phyloP scores from a whole-genome alignment of 129 eudicot species.

The Smallanthus sonchifolius region DNA sequence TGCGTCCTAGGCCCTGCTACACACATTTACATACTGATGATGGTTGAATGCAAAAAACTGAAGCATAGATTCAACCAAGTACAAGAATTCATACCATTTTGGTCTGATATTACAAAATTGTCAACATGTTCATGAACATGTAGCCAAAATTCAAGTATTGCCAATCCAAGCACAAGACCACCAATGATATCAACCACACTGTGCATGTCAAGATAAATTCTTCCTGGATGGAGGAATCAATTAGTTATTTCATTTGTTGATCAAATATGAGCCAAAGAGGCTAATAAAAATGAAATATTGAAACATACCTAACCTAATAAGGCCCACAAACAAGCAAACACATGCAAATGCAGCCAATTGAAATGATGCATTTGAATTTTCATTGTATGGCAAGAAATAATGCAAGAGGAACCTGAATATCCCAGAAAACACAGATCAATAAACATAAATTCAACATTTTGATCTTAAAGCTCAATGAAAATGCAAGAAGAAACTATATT shows the following conservation, averaged over 20 bases:
- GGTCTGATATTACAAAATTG: conserved; percentile 63
- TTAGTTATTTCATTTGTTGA: neutral
- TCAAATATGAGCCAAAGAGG: neutral
- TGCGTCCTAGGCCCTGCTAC: neutral
- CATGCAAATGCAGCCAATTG: conserved; percentile 36
- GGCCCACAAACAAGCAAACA: conserved; percentile 52
- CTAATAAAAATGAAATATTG: neutral
- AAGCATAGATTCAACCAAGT: neutral
- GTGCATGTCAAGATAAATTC: conserved; percentile 97
- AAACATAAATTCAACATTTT: too few species aligned
- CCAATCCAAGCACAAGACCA: conserved; percentile 77
- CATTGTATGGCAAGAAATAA: conserved; percentile 46
- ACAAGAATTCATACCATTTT: conserved; percentile 60
- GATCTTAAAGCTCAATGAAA: too few species aligned
- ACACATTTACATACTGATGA: neutral
- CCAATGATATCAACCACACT: conserved; percentile 72
- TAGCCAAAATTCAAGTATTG: conserved; percentile 77
- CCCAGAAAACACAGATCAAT: too few species aligned
- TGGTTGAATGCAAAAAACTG: neutral
- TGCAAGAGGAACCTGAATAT: conserved; percentile 72
- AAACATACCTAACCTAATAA: conserved; percentile 67
- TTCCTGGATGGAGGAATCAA: conserved; percentile 43
- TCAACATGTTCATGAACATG: conserved; percentile 55
- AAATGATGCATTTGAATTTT: conserved; percentile 24
- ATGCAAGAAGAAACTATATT: too few species aligned